Percentiles rank a stretch among this genome's conserved stretches.
phyloP scores from a whole-genome alignment of 306 rosid species.

The Acacia acuminata region DNA sequence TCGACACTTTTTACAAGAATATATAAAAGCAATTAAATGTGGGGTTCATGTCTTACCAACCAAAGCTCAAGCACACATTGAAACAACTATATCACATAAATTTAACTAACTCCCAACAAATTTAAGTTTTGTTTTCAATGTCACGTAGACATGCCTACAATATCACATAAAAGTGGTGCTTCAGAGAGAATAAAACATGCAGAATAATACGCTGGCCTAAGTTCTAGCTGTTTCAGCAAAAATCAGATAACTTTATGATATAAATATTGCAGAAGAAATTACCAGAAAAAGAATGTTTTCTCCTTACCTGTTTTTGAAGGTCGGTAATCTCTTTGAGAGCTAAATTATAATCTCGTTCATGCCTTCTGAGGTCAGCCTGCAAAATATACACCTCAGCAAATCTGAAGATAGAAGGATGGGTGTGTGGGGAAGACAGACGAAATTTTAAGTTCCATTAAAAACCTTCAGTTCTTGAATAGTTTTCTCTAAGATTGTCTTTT shows the following conservation, averaged over 20 bases:
- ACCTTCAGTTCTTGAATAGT: constrained; percentile 81
- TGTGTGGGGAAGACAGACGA: background rate
- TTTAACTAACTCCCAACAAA: background rate
- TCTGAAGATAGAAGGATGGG: background rate
- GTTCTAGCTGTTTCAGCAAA: constrained; percentile 2
- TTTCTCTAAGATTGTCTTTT: constrained; percentile 69
- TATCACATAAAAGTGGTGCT: background rate
- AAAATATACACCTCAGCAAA: constrained; percentile 33
- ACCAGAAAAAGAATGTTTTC: background rate
- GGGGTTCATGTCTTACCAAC: background rate
- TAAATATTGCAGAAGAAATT: constrained; percentile 12
- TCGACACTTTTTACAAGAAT: background rate
- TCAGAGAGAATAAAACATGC: background rate
- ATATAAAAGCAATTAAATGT: background rate
- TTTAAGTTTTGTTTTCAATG: background rate
- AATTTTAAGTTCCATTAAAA: constrained; percentile 4
- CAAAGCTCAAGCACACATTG: background rate
- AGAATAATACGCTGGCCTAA: background rate
- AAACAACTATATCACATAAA: background rate
- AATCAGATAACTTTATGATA: constrained; percentile 8
- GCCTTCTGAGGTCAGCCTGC: constrained; percentile 79
- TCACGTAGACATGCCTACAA: background rate
- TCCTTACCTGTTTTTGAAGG: constrained; percentile 81
- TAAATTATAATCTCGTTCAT: constrained; percentile 70
- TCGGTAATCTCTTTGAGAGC: constrained; percentile 74